Base-by-base conservation (phyloP, 2,329 filamentous ascomycete species). In the Anisogramma anomala region DNA sequence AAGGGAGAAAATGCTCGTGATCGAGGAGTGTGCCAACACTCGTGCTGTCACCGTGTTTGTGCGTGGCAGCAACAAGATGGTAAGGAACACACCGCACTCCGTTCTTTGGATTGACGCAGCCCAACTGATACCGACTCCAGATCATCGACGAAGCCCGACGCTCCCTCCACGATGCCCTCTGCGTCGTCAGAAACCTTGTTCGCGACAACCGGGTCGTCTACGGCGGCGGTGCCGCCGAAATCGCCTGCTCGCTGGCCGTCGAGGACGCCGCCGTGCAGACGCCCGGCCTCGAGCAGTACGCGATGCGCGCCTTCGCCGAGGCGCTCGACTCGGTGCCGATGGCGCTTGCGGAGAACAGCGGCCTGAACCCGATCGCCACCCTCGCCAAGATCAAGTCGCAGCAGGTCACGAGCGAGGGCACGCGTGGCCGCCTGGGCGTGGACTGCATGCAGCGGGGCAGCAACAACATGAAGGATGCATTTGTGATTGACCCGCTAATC, bases 111-210 rank as follows among this genome's bases (percentile, higher is more conserved):
- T 23, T 9, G n/a, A 19, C 3, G 14, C 6, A 19, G 20, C 10
- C 15, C 4, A 9, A 33, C 47, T 50, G 48, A 56, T 39, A 30
- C n/a, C 2, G 39, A 15, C 15, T 17, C 2, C 50, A 93, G 84
- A 94, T 98, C 62, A 96, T 98, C 60, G 93, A 98, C 58, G 93
- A 98, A 66, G 93, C 93, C 41, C 95, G 95, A 71, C 80, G 93
- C 55, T 96, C 91, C 36, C 74, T 98, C 45, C 93, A 98, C 61
- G 91, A 98, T 63, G 91, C 91, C 44, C 79, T 98, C 37, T 98
- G 93, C 59, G 91, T 98, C 36, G 91, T 98, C 39, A 83, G 93
- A 55, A 98, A 98, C 66, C 71, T 98, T 33, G 91, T 98, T 37
- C 79, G 77, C 48, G 93, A 98, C 65, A 96, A 94, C 71, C 83